These are phyloP conservation scores for Colletotrichum sp. DNA, from an alignment of 2,329 filamentous ascomycete species.

Conservation along the genomic window DNA sequence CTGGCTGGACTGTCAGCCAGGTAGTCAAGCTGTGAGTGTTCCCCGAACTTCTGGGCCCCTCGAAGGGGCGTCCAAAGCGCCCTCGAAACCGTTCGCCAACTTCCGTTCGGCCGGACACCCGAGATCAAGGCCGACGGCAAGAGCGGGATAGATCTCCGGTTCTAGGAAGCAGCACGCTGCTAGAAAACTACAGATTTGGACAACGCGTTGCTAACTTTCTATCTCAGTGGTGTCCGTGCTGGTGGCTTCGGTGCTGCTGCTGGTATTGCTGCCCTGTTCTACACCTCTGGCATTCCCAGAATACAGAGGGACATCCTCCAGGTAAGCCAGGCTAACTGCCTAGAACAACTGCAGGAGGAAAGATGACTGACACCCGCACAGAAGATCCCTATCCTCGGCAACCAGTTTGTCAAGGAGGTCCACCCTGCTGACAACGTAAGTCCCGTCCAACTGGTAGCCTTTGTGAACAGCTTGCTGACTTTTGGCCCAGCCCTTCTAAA, in stretches of 20 bases:
- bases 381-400: constrained; percentile 61
- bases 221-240: constrained; percentile 53
- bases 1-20: constrained; percentile 56
- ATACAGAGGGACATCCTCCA: constrained; percentile 64
- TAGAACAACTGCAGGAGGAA: constrained; percentile 17
- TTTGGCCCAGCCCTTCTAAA: constrained; percentile 44
- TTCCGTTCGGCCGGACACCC: neutral
- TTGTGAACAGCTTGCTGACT: neutral
- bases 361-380: constrained; percentile 31
- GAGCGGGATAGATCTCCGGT: neutral
- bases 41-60: neutral
- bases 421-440: constrained; percentile 68
- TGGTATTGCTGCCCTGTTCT: constrained; percentile 63
- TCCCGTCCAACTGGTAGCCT: constrained; percentile 16
- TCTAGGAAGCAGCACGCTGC: neutral
- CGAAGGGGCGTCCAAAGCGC: too few species aligned
- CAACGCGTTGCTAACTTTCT: neutral
- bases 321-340: constrained; percentile 38
- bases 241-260: constrained; percentile 63
- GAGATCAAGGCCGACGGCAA: neutral
- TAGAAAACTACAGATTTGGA: neutral
- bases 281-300: constrained; percentile 65
- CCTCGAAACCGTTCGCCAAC: too few species aligned
- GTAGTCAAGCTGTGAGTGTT: constrained; percentile 57
- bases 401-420: constrained; percentile 57